Evolutionary conservation across 495 filamentous ascomycete species (phyloP), one percentile per base, ranked within the genome.

Genomic region (Bombardia bombarda): DNA sequence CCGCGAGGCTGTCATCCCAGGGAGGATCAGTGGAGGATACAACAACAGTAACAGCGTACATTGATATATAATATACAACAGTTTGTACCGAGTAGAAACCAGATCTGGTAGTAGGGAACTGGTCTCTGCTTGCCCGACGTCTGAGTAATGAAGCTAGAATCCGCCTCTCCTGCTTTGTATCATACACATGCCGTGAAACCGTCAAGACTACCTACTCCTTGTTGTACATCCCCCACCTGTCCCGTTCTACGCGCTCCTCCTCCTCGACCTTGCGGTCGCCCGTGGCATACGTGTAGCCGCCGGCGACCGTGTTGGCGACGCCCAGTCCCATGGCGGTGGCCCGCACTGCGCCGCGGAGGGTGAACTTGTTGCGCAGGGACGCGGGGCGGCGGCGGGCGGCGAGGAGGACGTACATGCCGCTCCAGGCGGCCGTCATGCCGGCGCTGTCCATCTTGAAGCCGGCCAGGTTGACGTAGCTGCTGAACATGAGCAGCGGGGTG

Each of bases 371-470:
- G 38, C 59, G 52, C 51, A 79, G 66, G 28, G 73, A 45, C 40
- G 63, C 69, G 43, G 77, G 78, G 43, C 72, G 74, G 46, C 83
- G 73, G 42, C 86, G 75, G 46, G 74, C 62, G 18, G 87, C 89
- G 32, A 90, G 69, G 8, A 96, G 62, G 13, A 89, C 67, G 60
- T 97, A 98, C 17, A 95, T 65, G 3, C 82, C 86, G 30, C 83
- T 87, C 79, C 86, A 95, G 3, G 90, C 87, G 14, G 85, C 87
- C 10, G 79, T 85, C 39, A 89, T 72, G 22, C 90, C 92, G 0
- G 88, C 90, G 38, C 77, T 78, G 51, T 96, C 92, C 40, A 78
- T 80, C 58, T 83, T 80, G 75, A 80, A 89, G 25, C 78, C 79
- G 38, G 77, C 74, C 7, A 95, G 58, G 58, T 88, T 90, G 33